Evolutionary conservation across 2,329 filamentous ascomycete species (phyloP).

Genomic region (Cladosporium sp.): DNA sequence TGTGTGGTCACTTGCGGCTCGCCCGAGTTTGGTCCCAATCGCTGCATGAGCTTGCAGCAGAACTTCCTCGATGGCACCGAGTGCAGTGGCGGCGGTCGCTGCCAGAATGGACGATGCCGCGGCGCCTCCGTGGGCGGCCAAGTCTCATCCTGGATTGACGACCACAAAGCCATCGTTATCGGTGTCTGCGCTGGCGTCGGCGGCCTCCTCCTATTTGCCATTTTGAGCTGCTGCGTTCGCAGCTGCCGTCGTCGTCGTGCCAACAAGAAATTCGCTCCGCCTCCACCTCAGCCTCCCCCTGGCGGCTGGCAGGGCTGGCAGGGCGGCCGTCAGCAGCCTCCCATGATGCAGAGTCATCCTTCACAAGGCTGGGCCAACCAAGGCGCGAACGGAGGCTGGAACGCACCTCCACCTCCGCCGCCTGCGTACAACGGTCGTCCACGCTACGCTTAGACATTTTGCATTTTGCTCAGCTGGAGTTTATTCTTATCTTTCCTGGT

Average conservation of each 20-base stretch:
- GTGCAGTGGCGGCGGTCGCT: constrained; percentile 76
- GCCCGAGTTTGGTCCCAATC: constrained; percentile 59
- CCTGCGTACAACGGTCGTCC: not conserved
- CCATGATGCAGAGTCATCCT: not conserved
- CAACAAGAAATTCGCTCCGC: constrained; percentile 16
- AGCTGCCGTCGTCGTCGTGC: constrained; percentile 42
- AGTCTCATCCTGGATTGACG: constrained; percentile 69
- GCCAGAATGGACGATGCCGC: constrained; percentile 71
- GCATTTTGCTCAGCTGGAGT: not conserved
- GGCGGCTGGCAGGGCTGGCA: constrained; percentile 34
- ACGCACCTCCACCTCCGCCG: constrained; percentile 2
- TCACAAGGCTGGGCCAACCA: not conserved
- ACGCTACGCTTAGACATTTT: not conserved
- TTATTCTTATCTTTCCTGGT: not conserved
- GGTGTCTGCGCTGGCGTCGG: constrained; percentile 70
- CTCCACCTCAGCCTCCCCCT: constrained; percentile 22
- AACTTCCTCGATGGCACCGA: constrained; percentile 91
- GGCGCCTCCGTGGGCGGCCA: constrained; percentile 67
- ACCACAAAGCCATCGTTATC: constrained; percentile 78
- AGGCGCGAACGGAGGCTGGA: not conserved
- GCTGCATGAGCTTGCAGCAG: constrained; percentile 75
- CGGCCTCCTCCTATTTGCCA: constrained; percentile 63
- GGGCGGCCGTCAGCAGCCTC: constrained; percentile 5
- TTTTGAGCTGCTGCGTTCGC: constrained; percentile 64
- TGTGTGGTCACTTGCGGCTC: constrained; percentile 76